phyloP scores from a whole-genome alignment of 371 early-diverging fungal genomes.

The Syncephalastrum contaminatum region DNA sequence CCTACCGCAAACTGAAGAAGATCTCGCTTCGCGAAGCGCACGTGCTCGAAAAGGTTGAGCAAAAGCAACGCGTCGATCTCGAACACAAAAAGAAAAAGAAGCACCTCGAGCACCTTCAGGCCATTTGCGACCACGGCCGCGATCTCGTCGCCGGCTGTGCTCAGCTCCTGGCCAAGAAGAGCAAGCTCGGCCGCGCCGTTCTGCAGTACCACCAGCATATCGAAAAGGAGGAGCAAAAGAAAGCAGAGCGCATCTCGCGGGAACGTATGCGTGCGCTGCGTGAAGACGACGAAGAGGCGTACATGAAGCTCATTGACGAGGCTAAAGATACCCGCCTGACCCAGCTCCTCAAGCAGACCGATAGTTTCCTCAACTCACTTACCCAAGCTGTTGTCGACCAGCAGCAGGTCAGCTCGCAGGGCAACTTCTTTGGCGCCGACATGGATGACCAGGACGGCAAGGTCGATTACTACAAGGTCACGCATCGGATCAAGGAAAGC shows the following conservation, averaged over 20 bases:
- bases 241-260: slow-evolving; percentile 76
- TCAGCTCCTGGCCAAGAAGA: too few species aligned
- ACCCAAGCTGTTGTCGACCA: slow-evolving; percentile 79
- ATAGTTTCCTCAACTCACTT: slow-evolving; percentile 77
- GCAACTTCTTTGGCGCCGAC: slow-evolving; percentile 18
- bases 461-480: slow-evolving; percentile 83
- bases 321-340: slow-evolving; percentile 95
- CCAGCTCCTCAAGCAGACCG: slow-evolving; percentile 88
- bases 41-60: slow-evolving; percentile 88
- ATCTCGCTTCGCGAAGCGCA: slow-evolving; percentile 87
- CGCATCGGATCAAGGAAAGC: slow-evolving; percentile 82
- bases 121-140: slow-evolving; percentile 78
- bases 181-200: slow-evolving; percentile 76
- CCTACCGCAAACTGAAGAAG: slow-evolving; percentile 86
- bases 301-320: slow-evolving; percentile 90
- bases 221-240: slow-evolving; percentile 91
- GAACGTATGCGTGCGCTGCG: slow-evolving; percentile 95
- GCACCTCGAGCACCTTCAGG: slow-evolving; percentile 75
- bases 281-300: slow-evolving; percentile 94
- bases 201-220: slow-evolving; percentile 75
- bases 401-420: slow-evolving; percentile 45
- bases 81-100: slow-evolving; percentile 85
- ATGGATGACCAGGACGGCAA: slow-evolving; percentile 51
- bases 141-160: slow-evolving; percentile 47
- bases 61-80: slow-evolving; percentile 84